These are phyloP conservation scores for Paracoccidioides lutzii DNA, from an alignment of 2,329 filamentous ascomycete species.

Conservation along the genomic window DNA sequence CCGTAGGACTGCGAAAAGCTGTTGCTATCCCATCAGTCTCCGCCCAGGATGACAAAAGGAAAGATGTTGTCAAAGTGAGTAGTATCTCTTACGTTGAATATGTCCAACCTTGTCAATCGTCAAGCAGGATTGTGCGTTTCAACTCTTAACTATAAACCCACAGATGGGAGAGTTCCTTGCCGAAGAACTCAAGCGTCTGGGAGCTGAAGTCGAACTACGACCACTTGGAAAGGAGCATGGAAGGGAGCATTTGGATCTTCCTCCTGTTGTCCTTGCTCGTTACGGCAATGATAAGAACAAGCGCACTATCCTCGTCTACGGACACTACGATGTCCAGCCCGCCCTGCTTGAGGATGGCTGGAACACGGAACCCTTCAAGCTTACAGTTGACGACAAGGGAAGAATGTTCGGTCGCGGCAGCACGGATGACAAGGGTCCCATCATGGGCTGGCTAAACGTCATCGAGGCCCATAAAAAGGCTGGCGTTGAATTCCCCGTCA, in stretches of 20 bases:
- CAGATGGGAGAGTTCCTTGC: constrained; percentile 87
- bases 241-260: constrained; percentile 79
- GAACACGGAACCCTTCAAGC: constrained; percentile 85
- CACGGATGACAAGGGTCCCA: constrained; percentile 96
- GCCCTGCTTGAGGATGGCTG: constrained; percentile 88
- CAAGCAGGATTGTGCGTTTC: not conserved
- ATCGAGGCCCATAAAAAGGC: constrained; percentile 97
- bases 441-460: constrained; percentile 93
- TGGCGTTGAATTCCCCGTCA: constrained; percentile 87
- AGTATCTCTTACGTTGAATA: not conserved
- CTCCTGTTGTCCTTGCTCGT: constrained; percentile 79
- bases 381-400: constrained; percentile 76
- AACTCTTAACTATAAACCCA: not conserved
- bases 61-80: constrained; percentile 69
- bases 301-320: constrained; percentile 90
- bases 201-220: constrained; percentile 76
- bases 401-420: constrained; percentile 93
- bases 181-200: constrained; percentile 66
- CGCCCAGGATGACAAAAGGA: constrained; percentile 73
- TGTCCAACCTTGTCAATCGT: not conserved
- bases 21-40: constrained; percentile 96
- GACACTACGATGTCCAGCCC: constrained; percentile 97
- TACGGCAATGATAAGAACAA: constrained; percentile 90
- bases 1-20: constrained; percentile 57
- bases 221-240: constrained; percentile 83